Evolutionary conservation across 495 filamentous ascomycete genomes (phyloP).

Genomic region (Penicillium lagena): DNA sequence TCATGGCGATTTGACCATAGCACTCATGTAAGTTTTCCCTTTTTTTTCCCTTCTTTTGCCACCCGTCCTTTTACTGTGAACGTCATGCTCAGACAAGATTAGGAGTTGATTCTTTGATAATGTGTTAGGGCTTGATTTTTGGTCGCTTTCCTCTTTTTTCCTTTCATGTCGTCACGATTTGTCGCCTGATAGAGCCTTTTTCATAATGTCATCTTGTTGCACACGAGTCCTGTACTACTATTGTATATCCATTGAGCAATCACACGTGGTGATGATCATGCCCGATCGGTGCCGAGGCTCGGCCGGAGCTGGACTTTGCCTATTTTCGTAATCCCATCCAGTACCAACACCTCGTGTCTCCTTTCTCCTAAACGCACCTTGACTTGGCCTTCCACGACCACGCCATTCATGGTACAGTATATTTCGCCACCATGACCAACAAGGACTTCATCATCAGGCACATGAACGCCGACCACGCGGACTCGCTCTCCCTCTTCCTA

Average conservation of each 20-base stretch:
- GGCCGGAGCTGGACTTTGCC: no score
- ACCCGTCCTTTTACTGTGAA: not conserved
- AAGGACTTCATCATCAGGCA: conserved; percentile 65
- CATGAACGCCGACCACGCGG: conserved; percentile 73
- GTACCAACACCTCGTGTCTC: not conserved
- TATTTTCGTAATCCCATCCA: no score
- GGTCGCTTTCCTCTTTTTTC: not conserved
- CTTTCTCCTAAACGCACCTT: not conserved
- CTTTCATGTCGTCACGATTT: conserved; percentile 5
- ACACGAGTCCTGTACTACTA: conserved; percentile 2
- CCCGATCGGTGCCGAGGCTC: no score
- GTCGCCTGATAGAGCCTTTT: no score
- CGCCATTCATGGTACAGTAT: not conserved
- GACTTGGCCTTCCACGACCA: no score
- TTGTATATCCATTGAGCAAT: conserved; percentile 1
- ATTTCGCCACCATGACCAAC: conserved; percentile 18
- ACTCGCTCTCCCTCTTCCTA: conserved; percentile 61
- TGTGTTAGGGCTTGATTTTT: conserved; percentile 21
- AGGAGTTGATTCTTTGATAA: conserved; percentile 27
- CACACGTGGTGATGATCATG: no score
- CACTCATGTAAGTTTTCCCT: conserved; percentile 65
- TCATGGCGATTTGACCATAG: conserved; percentile 79
- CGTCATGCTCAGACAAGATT: conserved; percentile 15
- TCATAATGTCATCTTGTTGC: no score
- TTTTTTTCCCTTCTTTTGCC: not conserved